A percentile compares a stretch with the other conserved stretches of the same genome.
phyloP scores from a whole-genome alignment of 441 rosid species.

The Erodium trifolium region DNA sequence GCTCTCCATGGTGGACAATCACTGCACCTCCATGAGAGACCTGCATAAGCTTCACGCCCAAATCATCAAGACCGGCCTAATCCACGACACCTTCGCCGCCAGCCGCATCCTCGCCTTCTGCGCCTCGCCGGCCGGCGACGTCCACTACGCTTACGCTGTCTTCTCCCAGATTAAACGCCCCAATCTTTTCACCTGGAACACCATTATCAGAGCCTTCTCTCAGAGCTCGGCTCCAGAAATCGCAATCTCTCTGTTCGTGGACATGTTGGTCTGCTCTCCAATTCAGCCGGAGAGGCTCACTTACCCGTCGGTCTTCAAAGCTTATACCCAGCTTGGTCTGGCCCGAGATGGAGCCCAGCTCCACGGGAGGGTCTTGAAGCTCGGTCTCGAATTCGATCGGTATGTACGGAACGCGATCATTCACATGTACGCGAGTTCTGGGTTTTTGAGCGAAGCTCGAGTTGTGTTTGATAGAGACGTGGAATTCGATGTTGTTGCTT shows the following conservation, averaged over 20 bases:
- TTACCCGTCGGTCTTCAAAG: constrained; percentile 77
- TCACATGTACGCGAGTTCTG: constrained; percentile 54
- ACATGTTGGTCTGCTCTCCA: constrained; percentile 38
- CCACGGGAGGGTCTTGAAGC: constrained; percentile 60
- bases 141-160: constrained; percentile 52
- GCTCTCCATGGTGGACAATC: no score
- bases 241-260: constrained; percentile 45
- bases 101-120: constrained; percentile 63
- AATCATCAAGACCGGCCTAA: constrained; percentile 64
- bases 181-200: constrained; percentile 67
- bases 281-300: constrained; percentile 56
- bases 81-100: constrained; percentile 39
- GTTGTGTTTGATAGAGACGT: constrained; percentile 26
- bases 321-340: constrained; percentile 44
- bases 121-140: constrained; percentile 37
- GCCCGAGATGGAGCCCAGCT: constrained; percentile 52
- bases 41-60: constrained; percentile 56
- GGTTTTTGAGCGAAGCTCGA: constrained; percentile 48
- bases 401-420: constrained; percentile 49
- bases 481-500: constrained; percentile 49
- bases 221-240: constrained; percentile 47
- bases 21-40: constrained; percentile 21
- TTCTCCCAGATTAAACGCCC: constrained; percentile 42
- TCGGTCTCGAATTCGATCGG: constrained; percentile 51
- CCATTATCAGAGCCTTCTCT: constrained; percentile 67